Conservation (phyloP, 1,284 basidiomycete genomes). For the Melanopsichium pennsylvanicum region DNA sequence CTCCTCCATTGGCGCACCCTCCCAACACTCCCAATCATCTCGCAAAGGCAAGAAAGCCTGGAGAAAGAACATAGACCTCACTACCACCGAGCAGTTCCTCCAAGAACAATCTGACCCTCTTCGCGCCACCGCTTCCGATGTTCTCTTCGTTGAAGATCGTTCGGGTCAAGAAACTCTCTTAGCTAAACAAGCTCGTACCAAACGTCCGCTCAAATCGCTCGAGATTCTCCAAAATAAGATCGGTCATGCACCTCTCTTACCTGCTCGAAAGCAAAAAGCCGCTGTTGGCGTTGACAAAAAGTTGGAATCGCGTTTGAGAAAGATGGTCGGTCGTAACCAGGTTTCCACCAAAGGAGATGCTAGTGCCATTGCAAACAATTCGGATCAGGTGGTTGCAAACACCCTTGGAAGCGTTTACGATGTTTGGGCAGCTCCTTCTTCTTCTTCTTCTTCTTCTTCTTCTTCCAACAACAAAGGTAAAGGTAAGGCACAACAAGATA, state of each 20-base stretch:
- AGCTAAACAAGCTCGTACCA: constrained; percentile 54
- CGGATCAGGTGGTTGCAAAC: constrained; percentile 26
- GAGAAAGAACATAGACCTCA: constrained; percentile 76
- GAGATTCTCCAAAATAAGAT: constrained; percentile 85
- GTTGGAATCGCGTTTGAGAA: constrained; percentile 37
- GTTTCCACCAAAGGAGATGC: constrained; percentile 17
- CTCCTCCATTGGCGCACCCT: constrained; percentile 32
- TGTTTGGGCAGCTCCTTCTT: constrained; percentile 21
- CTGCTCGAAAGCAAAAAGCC: constrained; percentile 69
- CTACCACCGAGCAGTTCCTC: constrained; percentile 48
- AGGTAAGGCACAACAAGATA: constrained; percentile 3
- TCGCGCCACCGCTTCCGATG: constrained; percentile 27
- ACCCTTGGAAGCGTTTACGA: constrained; percentile 22
- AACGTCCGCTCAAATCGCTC: constrained; percentile 75
- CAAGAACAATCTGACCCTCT: constrained; percentile 51
- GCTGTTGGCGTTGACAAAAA: constrained; percentile 45
- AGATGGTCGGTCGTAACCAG: constrained; percentile 37
- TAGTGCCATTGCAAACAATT: constrained; percentile 9
- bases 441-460: background rate
- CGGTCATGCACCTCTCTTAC: constrained; percentile 71
- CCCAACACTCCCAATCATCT: constrained; percentile 73
- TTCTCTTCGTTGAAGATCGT: constrained; percentile 62
- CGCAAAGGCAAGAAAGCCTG: constrained; percentile 89
- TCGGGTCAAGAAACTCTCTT: constrained; percentile 66
- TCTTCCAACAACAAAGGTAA: constrained; percentile 25